Evolutionary conservation across 2,329 filamentous ascomycete species (phyloP).

Genomic region (Biscogniauxia sp.): DNA sequence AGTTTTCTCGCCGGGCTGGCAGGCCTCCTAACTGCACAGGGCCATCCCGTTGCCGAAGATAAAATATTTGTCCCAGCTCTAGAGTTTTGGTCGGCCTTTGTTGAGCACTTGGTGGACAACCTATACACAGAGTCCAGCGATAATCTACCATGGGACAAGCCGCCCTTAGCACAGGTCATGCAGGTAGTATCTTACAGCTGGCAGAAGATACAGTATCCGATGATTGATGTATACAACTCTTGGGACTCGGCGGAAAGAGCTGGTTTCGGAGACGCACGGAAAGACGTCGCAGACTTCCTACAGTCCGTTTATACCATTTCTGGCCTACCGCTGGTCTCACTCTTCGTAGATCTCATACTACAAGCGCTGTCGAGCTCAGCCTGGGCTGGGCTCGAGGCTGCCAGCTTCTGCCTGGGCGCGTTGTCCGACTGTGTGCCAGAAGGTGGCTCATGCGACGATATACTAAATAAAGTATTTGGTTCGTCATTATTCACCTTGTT

Average conservation of each 20-base stretch:
- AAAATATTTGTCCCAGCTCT: conserved; percentile 70
- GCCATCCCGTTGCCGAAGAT: conserved; percentile 69
- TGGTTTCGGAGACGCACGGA: conserved; percentile 69
- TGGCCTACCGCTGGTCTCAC: conserved; percentile 53
- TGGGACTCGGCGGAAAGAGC: conserved; percentile 71
- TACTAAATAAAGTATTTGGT: conserved; percentile 61
- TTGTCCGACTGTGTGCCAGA: conserved; percentile 65
- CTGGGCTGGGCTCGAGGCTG: conserved; percentile 61
- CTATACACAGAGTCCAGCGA: conserved; percentile 49
- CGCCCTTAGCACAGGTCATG: conserved; percentile 58
- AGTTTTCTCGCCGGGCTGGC: conserved; percentile 58
- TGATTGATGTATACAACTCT: conserved; percentile 50
- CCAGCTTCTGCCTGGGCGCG: conserved; percentile 62
- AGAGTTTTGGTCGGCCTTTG: conserved; percentile 79
- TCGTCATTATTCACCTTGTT: conserved; percentile 57
- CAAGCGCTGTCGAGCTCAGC: conserved; percentile 46
- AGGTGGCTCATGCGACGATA: conserved; percentile 54
- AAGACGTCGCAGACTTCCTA: conserved; percentile 76
- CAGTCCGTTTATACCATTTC: conserved; percentile 66
- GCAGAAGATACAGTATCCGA: conserved; percentile 68
- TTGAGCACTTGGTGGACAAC: conserved; percentile 64
- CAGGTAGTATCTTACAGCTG: conserved; percentile 65
- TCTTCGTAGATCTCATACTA: conserved; percentile 56
- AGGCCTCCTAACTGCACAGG: conserved; percentile 63
- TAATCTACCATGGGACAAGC: conserved; percentile 53